Conservation (phyloP, 108 stramenopile species). For the Thalassiosira profunda region DNA sequence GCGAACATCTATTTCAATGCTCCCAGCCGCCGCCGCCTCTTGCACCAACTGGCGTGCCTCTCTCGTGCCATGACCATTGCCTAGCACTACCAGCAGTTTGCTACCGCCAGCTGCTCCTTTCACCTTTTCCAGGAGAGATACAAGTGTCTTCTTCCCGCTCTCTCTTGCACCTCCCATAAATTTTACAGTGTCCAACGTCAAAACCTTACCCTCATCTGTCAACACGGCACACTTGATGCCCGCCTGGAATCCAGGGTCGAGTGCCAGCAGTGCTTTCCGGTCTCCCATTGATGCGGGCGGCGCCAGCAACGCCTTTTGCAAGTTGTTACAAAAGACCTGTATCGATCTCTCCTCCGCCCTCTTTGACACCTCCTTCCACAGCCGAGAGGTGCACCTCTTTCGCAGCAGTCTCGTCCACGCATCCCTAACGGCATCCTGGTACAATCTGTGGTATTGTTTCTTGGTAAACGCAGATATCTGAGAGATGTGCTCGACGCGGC, state of each 20-base stretch:
- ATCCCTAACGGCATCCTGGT: constrained; percentile 53
- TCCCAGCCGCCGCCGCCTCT: constrained; percentile 32
- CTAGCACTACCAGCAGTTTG: constrained; percentile 46
- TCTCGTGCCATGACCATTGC: constrained; percentile 71
- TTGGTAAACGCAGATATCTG: neutral
- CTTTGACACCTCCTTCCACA: constrained; percentile 52
- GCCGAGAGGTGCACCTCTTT: constrained; percentile 33
- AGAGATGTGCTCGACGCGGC: constrained; percentile 15
- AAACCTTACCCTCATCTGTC: constrained; percentile 34
- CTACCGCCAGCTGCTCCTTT: neutral
- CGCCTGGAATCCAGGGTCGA: constrained; percentile 71
- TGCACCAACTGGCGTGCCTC: constrained; percentile 52
- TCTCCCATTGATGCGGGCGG: constrained; percentile 33
- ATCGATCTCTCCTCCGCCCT: constrained; percentile 49
- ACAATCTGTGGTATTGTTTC: constrained; percentile 12
- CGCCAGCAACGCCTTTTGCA: constrained; percentile 49
- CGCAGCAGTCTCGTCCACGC: constrained; percentile 59
- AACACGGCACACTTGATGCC: constrained; percentile 66
- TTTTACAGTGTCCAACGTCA: constrained; percentile 48
- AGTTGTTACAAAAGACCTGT: constrained; percentile 54
- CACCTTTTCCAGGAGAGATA: constrained; percentile 21
- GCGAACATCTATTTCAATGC: constrained; percentile 48
- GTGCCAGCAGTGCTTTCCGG: constrained; percentile 40
- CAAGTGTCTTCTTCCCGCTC: constrained; percentile 22
- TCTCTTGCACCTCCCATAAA: constrained; percentile 33